Conservation (phyloP, 2,329 filamentous ascomycete species). For the Plectosphaerella sp. region DNA sequence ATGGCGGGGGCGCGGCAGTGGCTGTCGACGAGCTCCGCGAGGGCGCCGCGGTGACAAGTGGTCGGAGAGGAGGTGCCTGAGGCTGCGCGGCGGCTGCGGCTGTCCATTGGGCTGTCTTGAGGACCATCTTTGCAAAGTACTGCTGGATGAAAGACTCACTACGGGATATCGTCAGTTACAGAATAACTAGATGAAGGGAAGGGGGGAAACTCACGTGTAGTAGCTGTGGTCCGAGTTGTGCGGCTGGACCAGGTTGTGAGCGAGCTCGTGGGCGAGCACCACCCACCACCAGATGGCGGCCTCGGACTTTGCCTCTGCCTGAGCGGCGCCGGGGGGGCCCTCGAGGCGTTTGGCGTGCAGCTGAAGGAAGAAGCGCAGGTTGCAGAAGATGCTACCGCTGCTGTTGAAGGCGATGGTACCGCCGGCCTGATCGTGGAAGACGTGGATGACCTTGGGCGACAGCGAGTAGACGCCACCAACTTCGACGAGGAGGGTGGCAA, state of each 20-base stretch:
- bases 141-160: slow-evolving; percentile 74
- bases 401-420: slow-evolving; percentile 91
- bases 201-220: slow-evolving; percentile 60
- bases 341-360: slow-evolving; percentile 58
- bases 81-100: neutral
- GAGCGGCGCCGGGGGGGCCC: slow-evolving; percentile 14
- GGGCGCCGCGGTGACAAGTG: too few species aligned
- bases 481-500: slow-evolving; percentile 65
- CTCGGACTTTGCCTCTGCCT: slow-evolving; percentile 49
- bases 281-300: slow-evolving; percentile 89
- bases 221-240: slow-evolving; percentile 80
- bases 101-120: slow-evolving; percentile 39
- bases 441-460: slow-evolving; percentile 64
- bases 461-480: slow-evolving; percentile 71
- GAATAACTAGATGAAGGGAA: neutral
- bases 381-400: slow-evolving; percentile 86
- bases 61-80: neutral
- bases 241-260: slow-evolving; percentile 80
- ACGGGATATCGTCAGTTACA: slow-evolving; percentile 6
- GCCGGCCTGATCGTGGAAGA: slow-evolving; percentile 78
- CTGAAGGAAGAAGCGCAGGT: slow-evolving; percentile 80
- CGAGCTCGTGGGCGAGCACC: slow-evolving; percentile 90
- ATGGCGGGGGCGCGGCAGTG: neutral
- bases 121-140: slow-evolving; percentile 69
- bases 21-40: too few species aligned